Evolutionary conservation across 371 early-diverging fungal species (phyloP), one percentile per base, ranked within the genome.

Genomic region (Mucor lusitanicus): DNA sequence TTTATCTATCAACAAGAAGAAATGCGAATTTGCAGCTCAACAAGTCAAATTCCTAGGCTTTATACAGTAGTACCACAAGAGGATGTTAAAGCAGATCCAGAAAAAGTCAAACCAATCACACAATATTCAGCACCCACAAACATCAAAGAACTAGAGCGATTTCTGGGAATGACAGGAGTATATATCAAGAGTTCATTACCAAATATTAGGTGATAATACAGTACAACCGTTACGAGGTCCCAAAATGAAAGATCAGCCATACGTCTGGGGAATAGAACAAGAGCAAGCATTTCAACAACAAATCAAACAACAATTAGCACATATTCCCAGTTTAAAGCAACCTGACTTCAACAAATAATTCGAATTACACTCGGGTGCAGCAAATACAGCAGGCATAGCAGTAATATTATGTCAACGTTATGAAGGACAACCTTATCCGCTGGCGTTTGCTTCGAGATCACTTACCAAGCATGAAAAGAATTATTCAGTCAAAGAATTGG

Each of bases 401-500:
- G 48, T 65, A 4, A 28, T 65, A 3, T 39, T 65, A 5, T 65
- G 59, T 17, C 65, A 65, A 59, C 42, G 53, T 0, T 40, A 62
- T 46, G 23, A 50, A 48, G 6, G 53, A 46, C 25, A 33, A 37
- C 39, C 48, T 33, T 70, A 65, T 33, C 59, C 71, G 9, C 17
- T 65, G 3, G 57, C 65, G 1, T 70, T 44, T 55, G 64, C 64
- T 7, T 64, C 65, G 21, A 23, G 60, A 13, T 55, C 64, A 8
- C 55, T 69, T 9, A 8, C 65, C 8, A 27, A 58, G 0, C 37
- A 37, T 17, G 70, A 70, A 30, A 25, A 42, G 3, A 54, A 62
- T 27, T 70, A 70, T 30, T 50, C 55, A 37, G 65, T 69, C 1
- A 37, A 39, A 6, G 62, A 70, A 39, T 19, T 65, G 2, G 65